Evolutionary conservation across 257 asterid species (phyloP).

Genomic region (Gentiana macrophylla): DNA sequence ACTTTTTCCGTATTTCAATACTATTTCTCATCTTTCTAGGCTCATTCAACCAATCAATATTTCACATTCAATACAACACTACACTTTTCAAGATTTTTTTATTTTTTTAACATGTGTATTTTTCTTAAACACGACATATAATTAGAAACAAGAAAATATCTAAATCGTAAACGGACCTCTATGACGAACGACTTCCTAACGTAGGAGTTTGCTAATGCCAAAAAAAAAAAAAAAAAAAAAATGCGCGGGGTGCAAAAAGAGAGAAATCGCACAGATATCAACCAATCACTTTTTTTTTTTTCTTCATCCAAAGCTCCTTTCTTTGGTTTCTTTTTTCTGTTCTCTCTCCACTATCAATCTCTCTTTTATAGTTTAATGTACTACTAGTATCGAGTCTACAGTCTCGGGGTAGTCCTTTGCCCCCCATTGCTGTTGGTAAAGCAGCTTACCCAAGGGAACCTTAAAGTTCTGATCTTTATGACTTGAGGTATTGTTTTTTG

Average conservation of each 20-base stretch:
- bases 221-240: background rate
- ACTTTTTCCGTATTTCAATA: no score
- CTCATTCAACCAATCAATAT: no score
- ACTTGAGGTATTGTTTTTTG: conserved; percentile 34
- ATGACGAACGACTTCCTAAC: no score
- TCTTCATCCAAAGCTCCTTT: conserved; percentile 25
- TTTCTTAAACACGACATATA: no score
- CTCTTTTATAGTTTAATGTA: conserved; percentile 1
- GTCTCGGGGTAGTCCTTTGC: conserved; percentile 1
- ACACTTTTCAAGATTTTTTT: no score
- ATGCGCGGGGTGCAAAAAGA: background rate
- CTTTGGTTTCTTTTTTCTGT: conserved; percentile 11
- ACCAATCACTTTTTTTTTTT: conserved; percentile 18
- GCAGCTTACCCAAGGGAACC: conserved; percentile 23
- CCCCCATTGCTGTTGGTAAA: conserved; percentile 20
- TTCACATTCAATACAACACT: no score
- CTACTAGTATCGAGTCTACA: background rate
- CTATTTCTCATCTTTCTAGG: no score
- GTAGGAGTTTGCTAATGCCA: background rate
- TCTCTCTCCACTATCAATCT: background rate
- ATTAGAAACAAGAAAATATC: background rate
- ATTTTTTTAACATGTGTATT: no score
- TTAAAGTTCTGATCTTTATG: conserved; percentile 59
- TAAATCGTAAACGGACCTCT: background rate
- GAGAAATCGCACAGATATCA: conserved; percentile 29